Base-by-base conservation (phyloP, 2,329 filamentous ascomycete genomes). In the Proliferodiscus dingleyae region DNA sequence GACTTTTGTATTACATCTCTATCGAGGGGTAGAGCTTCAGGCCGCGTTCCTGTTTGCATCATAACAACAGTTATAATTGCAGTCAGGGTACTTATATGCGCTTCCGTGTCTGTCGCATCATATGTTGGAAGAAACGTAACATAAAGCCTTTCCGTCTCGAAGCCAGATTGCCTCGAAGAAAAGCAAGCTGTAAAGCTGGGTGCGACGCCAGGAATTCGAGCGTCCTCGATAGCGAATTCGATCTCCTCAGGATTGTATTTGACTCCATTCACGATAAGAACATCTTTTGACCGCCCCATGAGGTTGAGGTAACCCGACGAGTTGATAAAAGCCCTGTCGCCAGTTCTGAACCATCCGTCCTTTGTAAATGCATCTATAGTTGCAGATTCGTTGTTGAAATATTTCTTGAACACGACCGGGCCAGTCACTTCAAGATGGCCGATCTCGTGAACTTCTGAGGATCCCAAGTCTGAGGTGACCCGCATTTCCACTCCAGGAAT, bases 391-490 rank as follows among this genome's bases (percentile, higher is more conserved):
- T 70, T 65, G 21, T 65, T 62, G 46, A 62, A 61, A 43, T 71
- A 70, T 0, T 62, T 74, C 45, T 75, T 73, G 69, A 83, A 83
- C 10, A 86, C 68, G 38, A 80, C 78, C 0, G 73, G 73, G 10
- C 22, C 71, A 9, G 11, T 11, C 1, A 61, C 21, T 26, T 57
- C 37, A 1, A 62, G 43, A 5, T 55, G 38, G 8, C 59, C 61
- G 2, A 72, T 79, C 15, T 55, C 41, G 7, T 46, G 50, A 15
- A 42, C 23, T 7, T 47, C 44, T 9, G 44, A 32, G n/a, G 24
- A 41, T 13, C 52, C 5, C 21, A 54, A 21, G 16, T 38, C 29
- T 24, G 21, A 30, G 13, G 49, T 57, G 26, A 74, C 48, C 4
- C 71, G 64, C 64, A 72, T 68, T 26, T 66, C 45, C 0, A 68